Conservation (phyloP, 2,329 filamentous ascomycete species). For the Fragosphaeria purpurea region DNA sequence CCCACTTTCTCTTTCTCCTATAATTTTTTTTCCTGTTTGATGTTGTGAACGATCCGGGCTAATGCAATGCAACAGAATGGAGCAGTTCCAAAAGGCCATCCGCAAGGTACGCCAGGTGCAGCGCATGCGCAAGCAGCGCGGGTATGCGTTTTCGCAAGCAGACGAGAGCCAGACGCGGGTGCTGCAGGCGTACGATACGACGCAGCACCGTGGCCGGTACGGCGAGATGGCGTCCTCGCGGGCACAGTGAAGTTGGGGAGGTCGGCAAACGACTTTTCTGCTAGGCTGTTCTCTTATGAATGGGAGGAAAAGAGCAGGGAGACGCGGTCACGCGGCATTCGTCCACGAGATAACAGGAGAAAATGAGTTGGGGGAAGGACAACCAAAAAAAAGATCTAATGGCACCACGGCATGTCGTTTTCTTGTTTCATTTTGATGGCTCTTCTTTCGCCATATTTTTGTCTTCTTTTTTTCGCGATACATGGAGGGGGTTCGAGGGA, state of each 20-base stretch:
- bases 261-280: too few relatives aligned
- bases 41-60: not conserved
- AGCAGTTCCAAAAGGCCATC: slow-evolving; percentile 99
- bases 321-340: too few relatives aligned
- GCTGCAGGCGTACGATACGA: slow-evolving; percentile 96
- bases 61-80: slow-evolving; percentile 59
- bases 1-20: not conserved
- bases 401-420: too few relatives aligned
- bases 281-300: too few relatives aligned
- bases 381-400: too few relatives aligned
- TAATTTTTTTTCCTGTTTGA: not conserved
- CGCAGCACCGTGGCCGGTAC: slow-evolving; percentile 78
- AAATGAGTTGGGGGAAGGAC: too few relatives aligned
- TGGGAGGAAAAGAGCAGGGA: too few relatives aligned
- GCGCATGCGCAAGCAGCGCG: slow-evolving; percentile 97
- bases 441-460: too few relatives aligned
- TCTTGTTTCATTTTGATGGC: too few relatives aligned
- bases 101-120: slow-evolving; percentile 97
- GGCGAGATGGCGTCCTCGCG: slow-evolving; percentile 68
- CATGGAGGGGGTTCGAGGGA: too few relatives aligned
- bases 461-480: too few relatives aligned
- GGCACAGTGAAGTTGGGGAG: slow-evolving; percentile 1
- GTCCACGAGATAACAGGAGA: too few relatives aligned
- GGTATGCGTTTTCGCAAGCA: slow-evolving; percentile 95
- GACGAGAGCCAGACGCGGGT: slow-evolving; percentile 94